Evolutionary conservation across 306 rosid species (phyloP).

Genomic region (Casuarina equisetifolia): DNA sequence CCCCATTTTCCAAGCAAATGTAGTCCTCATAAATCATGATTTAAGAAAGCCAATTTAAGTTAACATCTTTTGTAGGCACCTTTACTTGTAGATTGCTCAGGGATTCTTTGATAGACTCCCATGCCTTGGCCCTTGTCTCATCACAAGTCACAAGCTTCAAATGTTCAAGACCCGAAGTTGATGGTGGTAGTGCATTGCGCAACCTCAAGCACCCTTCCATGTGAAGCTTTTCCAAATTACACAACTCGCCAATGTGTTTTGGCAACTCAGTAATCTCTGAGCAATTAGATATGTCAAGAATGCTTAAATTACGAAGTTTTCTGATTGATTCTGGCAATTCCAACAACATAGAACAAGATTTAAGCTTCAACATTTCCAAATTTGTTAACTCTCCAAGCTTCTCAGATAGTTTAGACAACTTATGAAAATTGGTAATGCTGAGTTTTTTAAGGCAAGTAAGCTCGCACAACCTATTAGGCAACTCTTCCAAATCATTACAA

Average conservation of each 20-base stretch:
- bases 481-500: conserved; percentile 25
- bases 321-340: conserved; percentile 28
- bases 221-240: conserved; percentile 25
- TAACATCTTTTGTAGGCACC: conserved; percentile 28
- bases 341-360: conserved; percentile 26
- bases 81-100: background rate
- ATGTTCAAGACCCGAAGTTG: conserved; percentile 5
- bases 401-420: conserved; percentile 25
- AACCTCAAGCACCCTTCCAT: conserved; percentile 30
- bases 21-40: background rate
- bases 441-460: conserved; percentile 23
- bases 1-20: background rate
- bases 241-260: conserved; percentile 25
- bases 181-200: conserved; percentile 1
- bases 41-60: conserved; percentile 33
- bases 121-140: conserved; percentile 12
- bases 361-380: conserved; percentile 33
- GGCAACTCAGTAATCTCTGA: conserved; percentile 31
- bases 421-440: conserved; percentile 34
- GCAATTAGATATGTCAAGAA: conserved; percentile 43
- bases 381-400: conserved; percentile 13
- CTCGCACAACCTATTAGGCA: conserved; percentile 26
- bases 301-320: conserved; percentile 14
- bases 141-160: conserved; percentile 35
- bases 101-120: conserved; percentile 6